These are phyloP conservation scores for Hypomyces rosellus DNA, from an alignment of 2,329 filamentous ascomycete genomes.

Conservation along the genomic window DNA sequence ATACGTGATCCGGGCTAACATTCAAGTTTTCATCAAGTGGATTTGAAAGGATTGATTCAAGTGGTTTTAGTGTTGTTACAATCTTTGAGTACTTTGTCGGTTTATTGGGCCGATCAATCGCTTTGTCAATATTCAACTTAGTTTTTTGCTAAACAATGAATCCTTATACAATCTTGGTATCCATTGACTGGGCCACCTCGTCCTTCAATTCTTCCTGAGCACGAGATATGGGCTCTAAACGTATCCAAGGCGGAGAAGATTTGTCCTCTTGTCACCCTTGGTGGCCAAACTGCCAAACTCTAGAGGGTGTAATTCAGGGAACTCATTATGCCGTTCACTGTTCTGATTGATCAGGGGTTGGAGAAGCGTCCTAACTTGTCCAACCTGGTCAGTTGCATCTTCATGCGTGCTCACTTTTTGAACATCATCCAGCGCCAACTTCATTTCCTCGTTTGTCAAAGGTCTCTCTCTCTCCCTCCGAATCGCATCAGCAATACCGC, in stretches of 20 bases:
- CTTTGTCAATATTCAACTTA: no score
- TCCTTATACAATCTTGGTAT: no score
- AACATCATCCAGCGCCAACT: constrained; percentile 19
- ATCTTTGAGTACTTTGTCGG: no score
- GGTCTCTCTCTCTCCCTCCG: constrained; percentile 22
- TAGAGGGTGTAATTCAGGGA: constrained; percentile 15
- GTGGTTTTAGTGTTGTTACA: no score
- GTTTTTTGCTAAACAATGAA: no score
- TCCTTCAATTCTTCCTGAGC: no score
- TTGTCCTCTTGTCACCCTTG: constrained; percentile 1
- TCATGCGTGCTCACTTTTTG: constrained; percentile 17
- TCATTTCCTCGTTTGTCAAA: constrained; percentile 21
- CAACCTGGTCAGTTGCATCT: constrained; percentile 17
- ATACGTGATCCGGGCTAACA: no score
- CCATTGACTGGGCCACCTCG: no score
- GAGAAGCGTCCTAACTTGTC: constrained; percentile 22
- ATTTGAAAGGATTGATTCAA: no score
- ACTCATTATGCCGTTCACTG: not conserved
- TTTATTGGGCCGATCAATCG: no score
- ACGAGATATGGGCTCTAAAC: not conserved
- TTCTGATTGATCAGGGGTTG: constrained; percentile 13
- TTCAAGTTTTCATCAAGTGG: no score
- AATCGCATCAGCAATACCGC: constrained; percentile 19
- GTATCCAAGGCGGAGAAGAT: constrained; percentile 12
- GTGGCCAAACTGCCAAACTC: constrained; percentile 14